phyloP scores from a whole-genome alignment of 495 filamentous ascomycete species.

The Rhypophila decipiens region DNA sequence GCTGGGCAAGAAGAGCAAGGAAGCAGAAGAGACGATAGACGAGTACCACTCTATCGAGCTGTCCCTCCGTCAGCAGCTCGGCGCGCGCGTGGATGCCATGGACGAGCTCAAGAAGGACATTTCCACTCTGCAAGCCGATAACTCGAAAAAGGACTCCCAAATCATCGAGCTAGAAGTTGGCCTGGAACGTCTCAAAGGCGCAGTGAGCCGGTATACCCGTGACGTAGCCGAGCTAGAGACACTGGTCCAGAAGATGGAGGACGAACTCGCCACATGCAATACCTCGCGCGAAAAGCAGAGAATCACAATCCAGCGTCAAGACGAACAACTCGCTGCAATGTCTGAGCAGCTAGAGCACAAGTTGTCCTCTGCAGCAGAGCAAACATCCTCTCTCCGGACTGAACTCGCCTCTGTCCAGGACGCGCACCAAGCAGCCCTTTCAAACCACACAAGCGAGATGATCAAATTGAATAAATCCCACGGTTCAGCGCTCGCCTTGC shows the following conservation, averaged over 20 bases:
- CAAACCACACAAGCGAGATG: conserved; percentile 35
- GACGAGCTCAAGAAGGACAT: conserved; percentile 39
- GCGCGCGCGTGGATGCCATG: conserved; percentile 35
- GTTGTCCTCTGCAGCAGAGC: conserved; percentile 17
- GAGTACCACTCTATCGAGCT: conserved; percentile 46
- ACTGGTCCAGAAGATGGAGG: conserved; percentile 54
- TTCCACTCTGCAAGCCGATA: conserved; percentile 34
- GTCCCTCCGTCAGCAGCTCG: conserved; percentile 42
- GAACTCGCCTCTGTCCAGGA: conserved; percentile 18
- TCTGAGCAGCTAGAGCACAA: conserved; percentile 21
- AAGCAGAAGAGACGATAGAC: conserved; percentile 50
- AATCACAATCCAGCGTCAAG: no score
- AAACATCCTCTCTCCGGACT: conserved; percentile 24
- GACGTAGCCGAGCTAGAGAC: conserved; percentile 59
- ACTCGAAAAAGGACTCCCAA: conserved; percentile 28
- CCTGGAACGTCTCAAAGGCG: conserved; percentile 54
- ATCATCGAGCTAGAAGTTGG: conserved; percentile 51
- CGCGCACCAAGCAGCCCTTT: conserved; percentile 28
- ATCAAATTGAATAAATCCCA: conserved; percentile 24
- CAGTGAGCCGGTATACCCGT: conserved; percentile 55
- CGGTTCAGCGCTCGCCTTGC: conserved; percentile 32
- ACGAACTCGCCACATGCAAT: conserved; percentile 34
- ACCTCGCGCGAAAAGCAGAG: conserved; percentile 8
- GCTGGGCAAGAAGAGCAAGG: conserved; percentile 40
- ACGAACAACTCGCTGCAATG: no score